Conservation (phyloP, 768 basidiomycete species). For the Auriscalpium microsporum region DNA sequence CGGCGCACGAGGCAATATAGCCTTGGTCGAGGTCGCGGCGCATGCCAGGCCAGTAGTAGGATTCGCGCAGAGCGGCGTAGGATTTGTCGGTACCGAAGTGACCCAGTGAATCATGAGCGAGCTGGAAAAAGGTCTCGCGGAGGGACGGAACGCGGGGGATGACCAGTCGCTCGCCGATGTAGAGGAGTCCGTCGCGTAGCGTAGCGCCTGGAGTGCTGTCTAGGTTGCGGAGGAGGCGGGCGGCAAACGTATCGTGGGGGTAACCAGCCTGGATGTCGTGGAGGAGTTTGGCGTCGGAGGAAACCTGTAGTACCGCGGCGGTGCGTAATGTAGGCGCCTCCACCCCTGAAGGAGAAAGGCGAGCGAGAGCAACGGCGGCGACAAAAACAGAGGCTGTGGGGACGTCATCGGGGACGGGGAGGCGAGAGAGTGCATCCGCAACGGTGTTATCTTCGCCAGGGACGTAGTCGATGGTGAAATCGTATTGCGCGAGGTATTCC, state of each 20-base stretch:
- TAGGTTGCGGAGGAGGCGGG: not conserved
- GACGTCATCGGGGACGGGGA: not conserved
- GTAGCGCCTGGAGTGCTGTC: not conserved
- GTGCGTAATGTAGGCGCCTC: not conserved
- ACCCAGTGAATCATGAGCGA: slow-evolving; percentile 8
- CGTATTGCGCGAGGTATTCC: slow-evolving; percentile 9
- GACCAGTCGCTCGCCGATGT: slow-evolving; percentile 14
- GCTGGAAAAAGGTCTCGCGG: slow-evolving; percentile 1
- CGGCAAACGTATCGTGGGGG: slow-evolving; percentile 4
- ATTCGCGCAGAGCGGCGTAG: not conserved
- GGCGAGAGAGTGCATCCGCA: slow-evolving; percentile 14
- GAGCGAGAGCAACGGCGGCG: not conserved
- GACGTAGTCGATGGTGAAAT: slow-evolving; percentile 12
- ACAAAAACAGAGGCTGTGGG: too few relatives aligned
- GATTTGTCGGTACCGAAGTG: slow-evolving; percentile 12
- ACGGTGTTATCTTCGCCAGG: slow-evolving; percentile 11
- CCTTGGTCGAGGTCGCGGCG: slow-evolving; percentile 15
- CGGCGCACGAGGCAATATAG: slow-evolving; percentile 23
- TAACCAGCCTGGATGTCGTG: slow-evolving; percentile 7
- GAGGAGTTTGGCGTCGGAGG: slow-evolving; percentile 12
- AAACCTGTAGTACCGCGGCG: slow-evolving; percentile 3
- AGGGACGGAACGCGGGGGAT: slow-evolving; percentile 14
- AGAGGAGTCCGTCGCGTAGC: slow-evolving; percentile 11
- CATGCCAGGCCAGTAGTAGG: slow-evolving; percentile 21
- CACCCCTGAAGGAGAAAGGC: not conserved